phyloP scores from a whole-genome alignment of 805 yeast species.

The Debaryomyces prosopidis region DNA sequence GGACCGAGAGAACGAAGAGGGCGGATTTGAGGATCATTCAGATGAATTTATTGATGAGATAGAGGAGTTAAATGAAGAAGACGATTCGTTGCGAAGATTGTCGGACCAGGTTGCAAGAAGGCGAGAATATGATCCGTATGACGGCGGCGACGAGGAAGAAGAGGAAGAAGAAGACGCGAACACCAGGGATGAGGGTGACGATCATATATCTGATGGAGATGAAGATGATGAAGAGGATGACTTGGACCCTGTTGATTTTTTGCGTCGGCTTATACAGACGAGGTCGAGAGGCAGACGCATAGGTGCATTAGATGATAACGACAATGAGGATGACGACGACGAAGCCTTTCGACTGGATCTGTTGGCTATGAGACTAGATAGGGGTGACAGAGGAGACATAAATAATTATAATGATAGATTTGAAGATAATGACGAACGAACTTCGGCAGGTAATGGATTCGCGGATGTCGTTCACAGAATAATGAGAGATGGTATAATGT shows the following conservation, averaged over 20 bases:
- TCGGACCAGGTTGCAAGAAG: conserved; percentile 34
- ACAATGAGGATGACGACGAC: conserved; percentile 7
- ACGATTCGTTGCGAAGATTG: conserved; percentile 35
- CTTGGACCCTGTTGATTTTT: conserved; percentile 18
- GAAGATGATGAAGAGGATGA: conserved; percentile 11
- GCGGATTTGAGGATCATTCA: conserved; percentile 2
- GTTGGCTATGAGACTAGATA: conserved; percentile 23
- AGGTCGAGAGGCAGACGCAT: conserved; percentile 8
- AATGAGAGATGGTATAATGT: conserved; percentile 27
- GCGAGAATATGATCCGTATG: conserved; percentile 5
- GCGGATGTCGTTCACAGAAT: conserved; percentile 35
- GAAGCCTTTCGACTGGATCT: conserved; percentile 23
- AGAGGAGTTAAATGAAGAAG: conserved; percentile 11
- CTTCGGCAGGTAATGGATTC: conserved; percentile 17
- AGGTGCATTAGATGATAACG: conserved; percentile 7
- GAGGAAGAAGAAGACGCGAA: conserved; percentile 14
- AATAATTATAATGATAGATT: conserved; percentile 12
- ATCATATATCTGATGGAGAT: conserved; percentile 9
- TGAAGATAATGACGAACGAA: conserved; percentile 10
- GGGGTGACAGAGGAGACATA: conserved; percentile 6
- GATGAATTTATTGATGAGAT: conserved; percentile 4
- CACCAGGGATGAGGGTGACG: conserved; percentile 15
- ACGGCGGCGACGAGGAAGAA: conserved; percentile 20
- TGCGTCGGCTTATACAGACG: conserved; percentile 19
- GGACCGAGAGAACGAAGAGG: not conserved